Evolutionary conservation across 306 rosid genomes (phyloP), one percentile per base, ranked within the genome.

Genomic region (Abrus pulchellus): DNA sequence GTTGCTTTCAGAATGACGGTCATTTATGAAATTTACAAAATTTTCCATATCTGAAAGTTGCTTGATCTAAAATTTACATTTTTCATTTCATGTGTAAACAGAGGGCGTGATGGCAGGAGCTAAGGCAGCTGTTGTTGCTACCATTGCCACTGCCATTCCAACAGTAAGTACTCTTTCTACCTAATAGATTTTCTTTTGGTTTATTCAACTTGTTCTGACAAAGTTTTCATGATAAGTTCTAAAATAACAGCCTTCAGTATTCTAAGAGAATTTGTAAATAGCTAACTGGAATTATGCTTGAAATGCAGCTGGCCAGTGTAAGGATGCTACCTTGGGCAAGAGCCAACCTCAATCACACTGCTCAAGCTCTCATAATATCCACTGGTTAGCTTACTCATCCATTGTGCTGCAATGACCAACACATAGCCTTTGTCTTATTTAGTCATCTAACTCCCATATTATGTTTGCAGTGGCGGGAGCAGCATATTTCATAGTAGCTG

Each of bases 281-380:
- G 13, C 13, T 75, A 61, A 80, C 45, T 69, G 44, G 38, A 5
- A 62, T 13, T 50, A 10, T 72, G 41, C 14, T 77, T 63, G 29
- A 79, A 40, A 72, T 83, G 86, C 91, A 93, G 99, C 49, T 96
- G 43, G 97, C 99, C 29, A 93, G 99, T 83, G 99, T 89, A 68
- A 92, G 93, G 88, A 86, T 92, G 98, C 84, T 93, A 62, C 99
- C 99, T 56, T 96, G 99, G 99, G 99, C 99, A 85, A 93, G 74
- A 87, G 93, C 98, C 52, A 65, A 96, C 75, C 97, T 93, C 53
- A 96, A 96, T 70, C 97, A 69, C 90, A 85, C 97, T 72, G 99
- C 99, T 79, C 99, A 96, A 86, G 99, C 99, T 54, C 98, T 96
- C 77, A 88, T 96, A 71, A 96, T 96, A 84, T 93, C 97, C 72